Conservation (phyloP, 495 filamentous ascomycete species). For the Tuber aestivum region DNA sequence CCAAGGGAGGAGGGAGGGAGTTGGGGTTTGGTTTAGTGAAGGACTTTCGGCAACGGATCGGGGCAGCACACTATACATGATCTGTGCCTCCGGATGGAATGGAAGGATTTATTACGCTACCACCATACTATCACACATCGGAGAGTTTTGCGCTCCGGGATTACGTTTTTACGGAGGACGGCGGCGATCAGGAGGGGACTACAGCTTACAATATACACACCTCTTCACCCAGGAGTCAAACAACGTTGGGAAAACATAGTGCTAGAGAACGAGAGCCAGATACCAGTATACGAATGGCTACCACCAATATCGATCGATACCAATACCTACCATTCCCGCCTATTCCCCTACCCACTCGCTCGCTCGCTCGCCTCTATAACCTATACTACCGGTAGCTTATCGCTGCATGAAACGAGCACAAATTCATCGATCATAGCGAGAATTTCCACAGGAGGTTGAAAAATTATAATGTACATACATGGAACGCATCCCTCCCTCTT, state of each 20-base stretch:
- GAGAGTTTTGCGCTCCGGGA: background rate
- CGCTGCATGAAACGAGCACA: background rate
- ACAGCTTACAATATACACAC: background rate
- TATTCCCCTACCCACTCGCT: background rate
- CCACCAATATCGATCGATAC: background rate
- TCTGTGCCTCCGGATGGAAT: background rate
- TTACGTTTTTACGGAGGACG: background rate
- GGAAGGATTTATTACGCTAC: background rate
- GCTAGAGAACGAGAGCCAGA: background rate
- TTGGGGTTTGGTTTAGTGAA: background rate
- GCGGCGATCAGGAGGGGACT: background rate
- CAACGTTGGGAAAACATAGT: background rate
- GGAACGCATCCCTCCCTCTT: background rate
- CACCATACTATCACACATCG: background rate
- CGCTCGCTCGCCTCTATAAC: background rate
- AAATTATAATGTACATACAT: constrained; percentile 5
- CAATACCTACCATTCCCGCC: background rate
- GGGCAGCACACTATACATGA: background rate
- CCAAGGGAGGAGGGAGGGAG: background rate
- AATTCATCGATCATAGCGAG: background rate
- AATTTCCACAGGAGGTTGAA: background rate
- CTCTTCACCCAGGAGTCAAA: background rate
- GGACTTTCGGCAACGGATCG: background rate
- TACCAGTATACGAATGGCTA: background rate
- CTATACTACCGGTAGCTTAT: background rate